Evolutionary conservation across 129 eudicot species (phyloP), one percentile per base, ranked within the genome.

Genomic region (Lactuca sativa): DNA sequence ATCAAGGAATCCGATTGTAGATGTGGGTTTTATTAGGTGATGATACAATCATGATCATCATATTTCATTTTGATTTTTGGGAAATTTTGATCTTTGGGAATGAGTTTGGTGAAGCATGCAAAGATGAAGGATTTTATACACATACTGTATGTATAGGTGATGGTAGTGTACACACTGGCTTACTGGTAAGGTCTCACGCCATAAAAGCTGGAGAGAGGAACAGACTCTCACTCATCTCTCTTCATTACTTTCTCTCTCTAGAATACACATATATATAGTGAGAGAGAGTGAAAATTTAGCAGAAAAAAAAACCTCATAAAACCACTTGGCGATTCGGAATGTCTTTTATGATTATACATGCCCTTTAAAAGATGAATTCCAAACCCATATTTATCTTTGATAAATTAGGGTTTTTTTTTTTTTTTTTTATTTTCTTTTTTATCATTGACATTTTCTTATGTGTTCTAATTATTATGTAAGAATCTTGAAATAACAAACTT

Each of bases 61-160:
- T 72, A 32, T 72, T 54, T 71, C 30, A 67, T 75, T 76, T 81
- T 83, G 91, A 77, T 78, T 60, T 80, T 82, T 64, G 80, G 77
- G 74, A 48, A 67, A 49, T 61, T 82, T 74, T 62, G 18, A 25
- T 68, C 43, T 60, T 41, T 63, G 76, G 67, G 74, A 84, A 74
- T 74, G 83, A 78, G 89, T 78, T 79, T 85, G 96, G 83, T 85
- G 85, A 72, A 78, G 78, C 91, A 85, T 88, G 96, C 89, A 83
- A 88, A 85, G 83, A 81, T 78, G 80, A 69, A 83, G 84, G 85
- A 67, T 71, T 76, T 33, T 49, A 43, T 77, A 81, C 71, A 69
- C 57, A 75, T 53, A 44, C 41, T 59, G 74, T 69, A 36, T 66
- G 62, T 59, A 49, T 47, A 67, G 67, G 80, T 58, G 61, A 56